Percentiles rank a stretch among this genome's conserved stretches.
Evolutionary conservation across 345 rosid species (phyloP).

Genomic region (Xanthoceras sorbifolium): DNA sequence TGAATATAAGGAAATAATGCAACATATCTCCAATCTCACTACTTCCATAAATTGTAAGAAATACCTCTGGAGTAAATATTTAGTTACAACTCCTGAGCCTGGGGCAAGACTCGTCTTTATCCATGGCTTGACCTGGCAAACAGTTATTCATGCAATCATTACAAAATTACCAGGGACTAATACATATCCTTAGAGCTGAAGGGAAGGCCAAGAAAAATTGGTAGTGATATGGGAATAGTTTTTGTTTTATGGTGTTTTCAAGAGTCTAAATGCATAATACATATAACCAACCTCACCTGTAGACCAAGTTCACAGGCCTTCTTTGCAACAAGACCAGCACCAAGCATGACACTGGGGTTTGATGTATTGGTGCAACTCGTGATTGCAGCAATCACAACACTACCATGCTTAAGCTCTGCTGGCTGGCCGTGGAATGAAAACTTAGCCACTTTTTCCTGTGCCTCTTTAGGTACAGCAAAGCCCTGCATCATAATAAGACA

Average conservation of each 20-base stretch:
- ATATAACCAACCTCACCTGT: slow-evolving; percentile 48
- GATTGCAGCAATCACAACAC: slow-evolving; percentile 98
- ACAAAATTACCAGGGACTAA: background rate
- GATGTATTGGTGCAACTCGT: slow-evolving; percentile 99
- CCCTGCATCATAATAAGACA: slow-evolving; percentile 50
- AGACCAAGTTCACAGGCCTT: slow-evolving; percentile 95
- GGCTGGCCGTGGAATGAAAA: slow-evolving; percentile 85
- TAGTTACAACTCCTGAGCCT: slow-evolving; percentile 97
- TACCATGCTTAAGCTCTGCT: slow-evolving; percentile 95
- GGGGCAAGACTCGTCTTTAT: slow-evolving; percentile 99
- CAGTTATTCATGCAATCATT: slow-evolving; percentile 20
- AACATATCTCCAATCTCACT: background rate
- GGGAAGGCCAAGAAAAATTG: background rate
- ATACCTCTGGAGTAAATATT: slow-evolving; percentile 83
- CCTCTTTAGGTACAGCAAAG: slow-evolving; percentile 89
- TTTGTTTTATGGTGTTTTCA: background rate
- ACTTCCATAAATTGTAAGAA: background rate
- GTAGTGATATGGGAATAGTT: background rate
- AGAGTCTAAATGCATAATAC: background rate
- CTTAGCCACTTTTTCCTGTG: slow-evolving; percentile 67
- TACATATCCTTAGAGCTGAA: background rate
- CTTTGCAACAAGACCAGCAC: slow-evolving; percentile 97
- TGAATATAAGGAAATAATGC: background rate
- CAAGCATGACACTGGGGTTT: slow-evolving; percentile 98
- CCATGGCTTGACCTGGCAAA: slow-evolving; percentile 92